phyloP scores from a whole-genome alignment of 306 rosid genomes.

The Malus orientalis region DNA sequence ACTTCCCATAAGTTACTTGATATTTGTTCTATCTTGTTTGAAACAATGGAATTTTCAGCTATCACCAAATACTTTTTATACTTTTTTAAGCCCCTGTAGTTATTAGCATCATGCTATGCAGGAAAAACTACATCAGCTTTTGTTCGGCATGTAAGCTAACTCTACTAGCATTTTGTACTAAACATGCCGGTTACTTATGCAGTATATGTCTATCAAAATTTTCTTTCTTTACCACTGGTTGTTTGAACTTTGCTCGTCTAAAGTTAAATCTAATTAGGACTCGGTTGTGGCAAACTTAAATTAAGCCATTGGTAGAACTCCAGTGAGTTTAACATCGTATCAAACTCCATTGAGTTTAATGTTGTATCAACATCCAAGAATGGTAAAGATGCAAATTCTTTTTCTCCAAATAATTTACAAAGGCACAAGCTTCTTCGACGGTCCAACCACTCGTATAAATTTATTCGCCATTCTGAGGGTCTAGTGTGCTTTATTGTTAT shows the following conservation, averaged over 20 bases:
- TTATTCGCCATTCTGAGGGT: neutral
- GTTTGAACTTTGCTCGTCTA: neutral
- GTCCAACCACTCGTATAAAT: neutral
- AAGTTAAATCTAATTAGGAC: neutral
- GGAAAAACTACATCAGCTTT: neutral
- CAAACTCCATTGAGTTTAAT: neutral
- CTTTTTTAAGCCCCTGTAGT: neutral
- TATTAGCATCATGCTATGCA: neutral
- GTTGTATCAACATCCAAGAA: neutral
- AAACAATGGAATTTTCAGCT: neutral
- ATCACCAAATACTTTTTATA: neutral
- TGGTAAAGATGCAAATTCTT: neutral
- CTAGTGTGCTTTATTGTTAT: neutral
- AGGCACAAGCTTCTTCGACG: neutral
- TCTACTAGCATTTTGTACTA: neutral
- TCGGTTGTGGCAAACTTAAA: neutral
- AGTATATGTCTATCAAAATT: neutral
- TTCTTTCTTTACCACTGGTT: neutral
- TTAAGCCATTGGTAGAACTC: neutral
- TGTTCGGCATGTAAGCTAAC: neutral
- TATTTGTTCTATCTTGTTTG: neutral
- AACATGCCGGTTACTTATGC: neutral
- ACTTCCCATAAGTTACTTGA: neutral
- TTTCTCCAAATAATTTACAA: neutral
- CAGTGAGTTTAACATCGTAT: neutral